Evolutionary conservation across 2,329 filamentous ascomycete species (phyloP), one percentile per base, ranked within the genome.

Genomic region (Colletotrichum sp.): DNA sequence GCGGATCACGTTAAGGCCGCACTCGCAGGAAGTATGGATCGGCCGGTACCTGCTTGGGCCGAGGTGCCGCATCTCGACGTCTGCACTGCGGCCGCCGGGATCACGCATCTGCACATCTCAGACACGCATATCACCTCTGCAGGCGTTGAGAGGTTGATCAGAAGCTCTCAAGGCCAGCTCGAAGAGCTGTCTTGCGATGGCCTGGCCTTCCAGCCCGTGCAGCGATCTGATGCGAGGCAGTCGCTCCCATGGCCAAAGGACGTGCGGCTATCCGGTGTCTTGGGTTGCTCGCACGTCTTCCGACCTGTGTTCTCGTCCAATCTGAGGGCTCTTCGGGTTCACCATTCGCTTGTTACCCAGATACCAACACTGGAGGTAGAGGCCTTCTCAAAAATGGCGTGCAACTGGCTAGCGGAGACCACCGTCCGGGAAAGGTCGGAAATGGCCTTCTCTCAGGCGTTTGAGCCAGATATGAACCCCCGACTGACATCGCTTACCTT

Each of bases 291-390:
- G 1, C 85, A 91, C 78, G 77, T 89, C 10, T 87, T 91, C 71
- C 86, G 90, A 0, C 90, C 90, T 1, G 87, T 89, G 0, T 82
- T 89, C 67, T 90, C 89, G 2, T 87, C 88, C 2, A 90, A 90
- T 77, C 83, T 93, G 6, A 87, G 88, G 36, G 84, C 83, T 2
- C 82, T 93, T 3, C 87, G 88, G 15, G 83, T 92, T 7, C 92
- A 93, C 67, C 92, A 93, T 80, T 93, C 91, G 0, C 78, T 92
- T 3, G 86, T 93, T 7, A 93, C 92, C 0, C 86, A 87, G 55
- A 84, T 90, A 10, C 89, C 88, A 3, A 88, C 87, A 0, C 77
- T 92, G 6, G 75, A 84, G 6, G 81, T 84, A 9, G 81, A 84
- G 1, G 82, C 82, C 12, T 78, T 88, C 6, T 84, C 86, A 5